Percentiles rank a stretch among this genome's conserved stretches.
phyloP scores from a whole-genome alignment of 164 flowering plant species.

The Tetrastigma voinierianum region DNA sequence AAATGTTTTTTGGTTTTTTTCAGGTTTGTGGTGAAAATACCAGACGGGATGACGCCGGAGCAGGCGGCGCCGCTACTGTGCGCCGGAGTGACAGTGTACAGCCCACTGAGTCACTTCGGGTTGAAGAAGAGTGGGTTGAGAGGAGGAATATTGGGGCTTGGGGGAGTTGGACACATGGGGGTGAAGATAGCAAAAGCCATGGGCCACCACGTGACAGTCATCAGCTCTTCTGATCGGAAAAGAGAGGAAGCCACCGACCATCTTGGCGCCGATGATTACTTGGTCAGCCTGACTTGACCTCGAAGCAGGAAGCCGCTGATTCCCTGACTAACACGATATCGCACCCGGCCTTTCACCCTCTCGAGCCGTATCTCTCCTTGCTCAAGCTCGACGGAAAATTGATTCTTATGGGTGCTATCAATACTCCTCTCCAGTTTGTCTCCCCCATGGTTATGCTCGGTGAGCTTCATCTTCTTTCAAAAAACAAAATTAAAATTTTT shows the following conservation, averaged over 20 bases:
- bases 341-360: conserved; percentile 39
- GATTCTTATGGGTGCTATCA: conserved; percentile 35
- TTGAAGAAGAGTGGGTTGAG: conserved; percentile 26
- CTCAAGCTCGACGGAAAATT: conserved; percentile 46
- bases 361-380: conserved; percentile 41
- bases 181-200: conserved; percentile 49
- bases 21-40: conserved; percentile 46
- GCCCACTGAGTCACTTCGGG: conserved; percentile 41
- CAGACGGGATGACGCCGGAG: conserved; percentile 39
- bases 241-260: conserved; percentile 34
- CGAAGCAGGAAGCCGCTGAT: conserved; percentile 26
- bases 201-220: conserved; percentile 44
- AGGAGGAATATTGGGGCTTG: conserved; percentile 43
- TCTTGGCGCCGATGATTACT: conserved; percentile 37
- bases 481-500: no score
- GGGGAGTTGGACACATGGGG: conserved; percentile 55
- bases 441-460: conserved; percentile 53
- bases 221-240: conserved; percentile 45
- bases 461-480: conserved; percentile 9
- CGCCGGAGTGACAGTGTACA: conserved; percentile 48
- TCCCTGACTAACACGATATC: conserved; percentile 42
- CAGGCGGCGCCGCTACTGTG: conserved; percentile 47
- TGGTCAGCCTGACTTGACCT: conserved; percentile 30
- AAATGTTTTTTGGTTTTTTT: neutral
- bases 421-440: conserved; percentile 33